Evolutionary conservation across 306 rosid species (phyloP), one percentile per base, ranked within the genome.

Genomic region (Glycine tomentella): DNA sequence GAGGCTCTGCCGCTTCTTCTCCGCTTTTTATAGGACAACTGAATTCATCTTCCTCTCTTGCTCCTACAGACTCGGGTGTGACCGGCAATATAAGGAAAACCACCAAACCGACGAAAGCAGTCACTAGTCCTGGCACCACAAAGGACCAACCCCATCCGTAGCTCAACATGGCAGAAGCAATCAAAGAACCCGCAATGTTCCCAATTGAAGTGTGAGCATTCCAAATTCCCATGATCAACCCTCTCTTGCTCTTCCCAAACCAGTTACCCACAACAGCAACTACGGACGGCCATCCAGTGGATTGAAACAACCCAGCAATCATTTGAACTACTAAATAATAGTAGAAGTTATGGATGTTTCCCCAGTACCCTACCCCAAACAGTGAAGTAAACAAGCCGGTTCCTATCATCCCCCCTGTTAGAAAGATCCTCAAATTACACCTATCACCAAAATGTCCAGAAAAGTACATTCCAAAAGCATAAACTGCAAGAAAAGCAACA

Each of bases 111-210:
- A 92, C 2, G 10, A 91, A 68, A 5, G 77, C 92, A 13, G 84
- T 92, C 6, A 96, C 79, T 52, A 93, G 63, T 53, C 97, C 98
- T 0, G 99, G 99, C 62, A 88, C 83, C 76, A 88, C 90, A 85
- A 96, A 89, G 57, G 99, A 96, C 98, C 99, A 96, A 34, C 98
- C 99, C 99, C 99, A 96, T 71, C 99, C 99, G 73, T 92, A 87
- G 80, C 76, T 66, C 92, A 96, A 79, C 81, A 96, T 48, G 61
- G 97, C 97, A 25, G 99, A 96, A 70, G 93, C 99, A 66, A 93
- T 76, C 84, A 96, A 73, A 57, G 99, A 96, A 69, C 99, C 99
- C 0, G 93, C 70, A 82, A 96, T 96, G 82, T 96, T 96, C 77
- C 99, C 98, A 72, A 96, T 33, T 15, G 99, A 96, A 69, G 99